A percentile compares a stretch with the other conserved stretches of the same genome.
These are phyloP conservation scores for Pichia nakasei DNA, from an alignment of 805 yeast species.

Conservation along the genomic window DNA sequence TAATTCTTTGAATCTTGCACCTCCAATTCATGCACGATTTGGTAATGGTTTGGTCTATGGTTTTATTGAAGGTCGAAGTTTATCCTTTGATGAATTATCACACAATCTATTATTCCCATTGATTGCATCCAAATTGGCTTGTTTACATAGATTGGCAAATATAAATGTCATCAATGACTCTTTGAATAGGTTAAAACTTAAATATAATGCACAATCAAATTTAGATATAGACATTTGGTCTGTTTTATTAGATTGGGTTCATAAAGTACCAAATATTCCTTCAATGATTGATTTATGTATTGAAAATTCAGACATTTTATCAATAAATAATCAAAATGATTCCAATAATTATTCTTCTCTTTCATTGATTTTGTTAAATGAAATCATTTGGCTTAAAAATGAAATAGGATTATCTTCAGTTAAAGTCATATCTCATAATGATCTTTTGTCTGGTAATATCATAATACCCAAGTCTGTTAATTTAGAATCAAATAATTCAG, in stretches of 20 bases:
- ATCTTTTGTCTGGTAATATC: conserved; percentile 65
- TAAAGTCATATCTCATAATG: conserved; percentile 59
- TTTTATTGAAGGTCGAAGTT: conserved; percentile 54
- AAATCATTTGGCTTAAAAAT: conserved; percentile 46
- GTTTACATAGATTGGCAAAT: conserved; percentile 53
- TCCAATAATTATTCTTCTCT: background rate
- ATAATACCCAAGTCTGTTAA: conserved; percentile 37
- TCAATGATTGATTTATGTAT: conserved; percentile 30
- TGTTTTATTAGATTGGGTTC: conserved; percentile 53
- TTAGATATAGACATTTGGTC: conserved; percentile 34
- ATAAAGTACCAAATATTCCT: conserved; percentile 45
- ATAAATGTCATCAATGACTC: conserved; percentile 40
- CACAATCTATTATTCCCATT: conserved; percentile 39
- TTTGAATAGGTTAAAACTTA: conserved; percentile 30
- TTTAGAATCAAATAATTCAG: background rate
- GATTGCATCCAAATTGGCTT: conserved; percentile 59
- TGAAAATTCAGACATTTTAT: conserved; percentile 24
- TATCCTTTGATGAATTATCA: conserved; percentile 46
- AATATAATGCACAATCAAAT: conserved; percentile 10
- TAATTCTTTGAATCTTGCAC: conserved; percentile 53
- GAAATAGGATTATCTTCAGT: conserved; percentile 40
- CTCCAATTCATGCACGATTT: conserved; percentile 58
- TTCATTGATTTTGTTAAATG: conserved; percentile 31
- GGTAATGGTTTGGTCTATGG: conserved; percentile 70
- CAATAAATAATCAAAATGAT: conserved; percentile 1